Conservation (phyloP, 441 rosid species). For the Adansonia gregorii region DNA sequence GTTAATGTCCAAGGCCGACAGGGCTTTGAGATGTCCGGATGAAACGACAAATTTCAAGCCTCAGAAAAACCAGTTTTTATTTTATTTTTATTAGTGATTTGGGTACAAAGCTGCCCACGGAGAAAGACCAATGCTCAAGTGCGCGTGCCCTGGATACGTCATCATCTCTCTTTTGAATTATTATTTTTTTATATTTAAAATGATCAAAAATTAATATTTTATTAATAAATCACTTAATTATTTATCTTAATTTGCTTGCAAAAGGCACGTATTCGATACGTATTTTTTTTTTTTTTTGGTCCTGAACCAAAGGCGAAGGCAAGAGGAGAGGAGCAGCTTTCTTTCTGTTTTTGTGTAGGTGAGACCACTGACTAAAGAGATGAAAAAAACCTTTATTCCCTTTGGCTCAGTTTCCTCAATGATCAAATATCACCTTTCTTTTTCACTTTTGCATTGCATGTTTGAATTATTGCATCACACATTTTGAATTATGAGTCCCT, state of each 20-base stretch:
- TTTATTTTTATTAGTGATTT: not conserved
- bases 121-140: conserved; percentile 27
- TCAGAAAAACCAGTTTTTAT: not conserved
- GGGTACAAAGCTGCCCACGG: conserved; percentile 26
- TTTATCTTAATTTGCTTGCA: too few species aligned
- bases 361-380: conserved; percentile 35
- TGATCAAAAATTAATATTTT: not conserved
- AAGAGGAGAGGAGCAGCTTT: conserved; percentile 32
- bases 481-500: conserved; percentile 1
- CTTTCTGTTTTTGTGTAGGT: conserved; percentile 30
- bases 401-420: conserved; percentile 37
- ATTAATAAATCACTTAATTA: too few species aligned
- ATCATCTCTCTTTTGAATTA: conserved; percentile 29
- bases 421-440: conserved; percentile 32
- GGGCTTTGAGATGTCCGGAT: conserved; percentile 8
- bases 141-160: conserved; percentile 54
- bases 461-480: not conserved
- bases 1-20: conserved; percentile 57
- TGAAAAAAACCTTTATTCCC: conserved; percentile 50
- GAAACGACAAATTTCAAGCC: conserved; percentile 37
- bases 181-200: too few species aligned
- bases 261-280: too few species aligned
- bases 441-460: conserved; percentile 14
- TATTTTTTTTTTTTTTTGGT: not conserved
- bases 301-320: conserved; percentile 27